Evolutionary conservation across 805 yeast genomes (phyloP), one percentile per base, ranked within the genome.

Genomic region (Wickerhamomyces ciferrii): DNA sequence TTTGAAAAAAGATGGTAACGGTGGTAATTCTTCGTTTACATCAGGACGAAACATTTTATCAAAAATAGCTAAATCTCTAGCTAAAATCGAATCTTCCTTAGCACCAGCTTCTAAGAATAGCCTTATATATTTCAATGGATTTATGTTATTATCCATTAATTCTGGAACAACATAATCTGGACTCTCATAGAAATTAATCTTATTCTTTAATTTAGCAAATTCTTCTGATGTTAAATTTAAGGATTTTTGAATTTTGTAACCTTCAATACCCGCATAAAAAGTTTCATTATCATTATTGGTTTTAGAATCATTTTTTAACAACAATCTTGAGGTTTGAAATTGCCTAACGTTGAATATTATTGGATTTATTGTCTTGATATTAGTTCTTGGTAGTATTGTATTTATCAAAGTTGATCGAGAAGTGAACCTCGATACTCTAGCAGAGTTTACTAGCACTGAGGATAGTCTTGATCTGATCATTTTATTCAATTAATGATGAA

Each of bases 391-490:
- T 35, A 35, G 5, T 35, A 35, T 35, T 13, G 19, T 35, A 10
- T 13, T 19, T 19, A 17, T 35, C 23, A 32, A 18, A 32, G 5
- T 11, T 7, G 38, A 18, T 13, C 38, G 23, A 18, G 23, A 15
- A 5, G 38, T 19, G 21, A 35, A 11, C 24, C 23, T 35, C 23
- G 38, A 35, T 19, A 35, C 24, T 35, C 38, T 35, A 35, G 23
- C 38, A 19, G 38, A 35, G 11, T 19, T 35, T n/a, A 25, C 42
- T 25, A 39, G 15, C 35, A 27, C 21, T 17, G 31, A 19, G 15
- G 42, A 39, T 17, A 39, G n/a, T 19, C 42, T 39, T 39, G 42
- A 39, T 39, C 42, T 25, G 13, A 25, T 25, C 42, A 39, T 39
- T 18, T 8, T 27, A 11, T 15, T 15, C 24, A 17, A 5, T 8